Evolutionary conservation across 495 filamentous ascomycete genomes (phyloP).

Genomic region (Penicillium argentinense): DNA sequence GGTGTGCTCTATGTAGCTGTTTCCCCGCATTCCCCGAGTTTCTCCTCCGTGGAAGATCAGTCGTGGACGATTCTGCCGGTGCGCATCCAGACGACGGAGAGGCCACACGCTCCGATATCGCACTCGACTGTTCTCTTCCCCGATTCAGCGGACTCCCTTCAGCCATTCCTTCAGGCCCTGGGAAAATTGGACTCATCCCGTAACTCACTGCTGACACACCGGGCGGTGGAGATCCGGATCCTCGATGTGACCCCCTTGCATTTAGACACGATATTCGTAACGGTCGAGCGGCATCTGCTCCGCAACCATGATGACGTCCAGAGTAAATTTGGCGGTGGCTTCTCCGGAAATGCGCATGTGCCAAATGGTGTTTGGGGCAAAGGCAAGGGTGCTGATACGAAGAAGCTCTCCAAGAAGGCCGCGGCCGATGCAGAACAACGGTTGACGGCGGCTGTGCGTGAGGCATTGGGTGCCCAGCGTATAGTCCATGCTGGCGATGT

Average conservation of each 20-base stretch:
- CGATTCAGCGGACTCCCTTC: constrained; percentile 72
- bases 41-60: constrained; percentile 57
- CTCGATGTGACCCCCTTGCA: constrained; percentile 77
- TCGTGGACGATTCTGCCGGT: constrained; percentile 88
- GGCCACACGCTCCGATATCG: constrained; percentile 72
- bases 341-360: constrained; percentile 34
- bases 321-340: constrained; percentile 62
- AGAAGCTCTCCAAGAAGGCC: constrained; percentile 36
- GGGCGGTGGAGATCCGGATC: constrained; percentile 75
- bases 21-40: constrained; percentile 72
- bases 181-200: constrained; percentile 57
- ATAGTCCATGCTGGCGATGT: constrained; percentile 83
- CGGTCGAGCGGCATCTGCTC: constrained; percentile 73
- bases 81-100: constrained; percentile 60
- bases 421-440: constrained; percentile 56
- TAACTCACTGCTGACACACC: constrained; percentile 54
- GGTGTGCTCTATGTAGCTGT: constrained; percentile 68
- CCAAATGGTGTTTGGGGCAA: constrained; percentile 43
- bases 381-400: constrained; percentile 38
- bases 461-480: constrained; percentile 65
- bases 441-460: constrained; percentile 74
- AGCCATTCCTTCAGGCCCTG: constrained; percentile 66
- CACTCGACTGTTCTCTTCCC: constrained; percentile 81
- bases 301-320: constrained; percentile 62
- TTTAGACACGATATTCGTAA: constrained; percentile 82